Base-by-base conservation (phyloP, 208 protist species). In the Leptomonas seymouri region DNA sequence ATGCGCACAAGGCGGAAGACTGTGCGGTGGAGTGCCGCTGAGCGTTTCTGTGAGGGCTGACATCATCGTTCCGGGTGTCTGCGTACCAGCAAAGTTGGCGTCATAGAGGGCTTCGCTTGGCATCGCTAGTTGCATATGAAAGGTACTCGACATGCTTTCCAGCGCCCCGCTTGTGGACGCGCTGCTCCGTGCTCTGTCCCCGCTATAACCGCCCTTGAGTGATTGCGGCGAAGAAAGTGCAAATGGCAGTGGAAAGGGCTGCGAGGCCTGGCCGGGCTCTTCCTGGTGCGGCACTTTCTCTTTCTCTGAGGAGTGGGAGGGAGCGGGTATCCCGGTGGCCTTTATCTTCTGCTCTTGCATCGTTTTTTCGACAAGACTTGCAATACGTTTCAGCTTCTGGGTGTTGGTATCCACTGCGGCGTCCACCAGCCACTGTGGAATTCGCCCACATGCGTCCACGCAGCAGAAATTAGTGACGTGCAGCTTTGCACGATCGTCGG, bases 381-480 rank as follows among this genome's bases (percentile, higher is more conserved):
- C 46, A 11, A 82, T 66, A 20, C 30, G 69, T 23, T 25, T 55
- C 54, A 87, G 49, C 65, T 82, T 87, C 30, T 73, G 54, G 1
- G 65, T 72, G 49, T 84, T 75, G 25, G 77, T 48, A 4, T 58
- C 61, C 50, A 77, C 56, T 2, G 75, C 79, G 1, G 82, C 68
- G 1, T 65, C 56, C 2, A 74, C 62, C 9, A 84, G 21, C 82
- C 82, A 87, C 31, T 77, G 78, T 23, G 82, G 78, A n/a, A 87
- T 58, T n/a, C 55, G 65, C 21, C 82, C 82, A 46, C 64, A 72
- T 25, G 82, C 71, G 34, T 87, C 79, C 0, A 85, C 82, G 44
- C 82, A 87, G 72, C 70, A 79, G 42, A 76, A 78, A 64, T 85
- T 81, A 0, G 31, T 70, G 25, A 87, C 78, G 20, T 57, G 49